A percentile compares a stretch with the other conserved stretches of the same genome.
Conservation (phyloP, 345 rosid species). For the Durio zibethinus region DNA sequence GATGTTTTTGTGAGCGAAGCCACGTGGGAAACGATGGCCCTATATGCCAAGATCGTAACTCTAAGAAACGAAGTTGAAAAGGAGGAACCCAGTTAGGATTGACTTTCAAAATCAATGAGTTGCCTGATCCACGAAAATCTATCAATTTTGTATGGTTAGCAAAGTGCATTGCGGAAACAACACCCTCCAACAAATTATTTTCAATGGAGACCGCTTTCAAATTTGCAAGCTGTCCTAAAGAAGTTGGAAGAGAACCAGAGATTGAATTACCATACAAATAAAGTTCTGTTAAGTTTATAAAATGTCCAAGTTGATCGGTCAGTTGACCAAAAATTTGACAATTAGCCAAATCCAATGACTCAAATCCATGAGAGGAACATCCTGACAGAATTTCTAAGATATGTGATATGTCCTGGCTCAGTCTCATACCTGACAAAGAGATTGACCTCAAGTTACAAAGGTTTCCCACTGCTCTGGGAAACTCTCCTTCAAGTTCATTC, state of each 20-base stretch:
- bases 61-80: background rate
- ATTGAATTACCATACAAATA: background rate
- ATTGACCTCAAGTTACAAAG: background rate
- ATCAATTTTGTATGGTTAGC: background rate
- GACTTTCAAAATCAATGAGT: background rate
- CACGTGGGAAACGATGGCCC: background rate
- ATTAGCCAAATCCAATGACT: background rate
- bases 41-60: background rate
- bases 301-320: background rate
- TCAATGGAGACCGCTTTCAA: background rate
- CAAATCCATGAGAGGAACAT: background rate
- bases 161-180: background rate
- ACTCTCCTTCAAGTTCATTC: background rate
- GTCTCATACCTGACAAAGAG: background rate
- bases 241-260: background rate
- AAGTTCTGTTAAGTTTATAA: background rate
- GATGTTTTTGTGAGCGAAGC: background rate
- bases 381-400: background rate
- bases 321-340: background rate
- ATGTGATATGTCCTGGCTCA: background rate
- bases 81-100: background rate
- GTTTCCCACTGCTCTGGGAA: background rate
- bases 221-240: background rate
- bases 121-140: background rate
- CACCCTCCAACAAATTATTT: background rate